Conservation (phyloP, 1,284 basidiomycete species). For the Austropuccinia psidii region DNA sequence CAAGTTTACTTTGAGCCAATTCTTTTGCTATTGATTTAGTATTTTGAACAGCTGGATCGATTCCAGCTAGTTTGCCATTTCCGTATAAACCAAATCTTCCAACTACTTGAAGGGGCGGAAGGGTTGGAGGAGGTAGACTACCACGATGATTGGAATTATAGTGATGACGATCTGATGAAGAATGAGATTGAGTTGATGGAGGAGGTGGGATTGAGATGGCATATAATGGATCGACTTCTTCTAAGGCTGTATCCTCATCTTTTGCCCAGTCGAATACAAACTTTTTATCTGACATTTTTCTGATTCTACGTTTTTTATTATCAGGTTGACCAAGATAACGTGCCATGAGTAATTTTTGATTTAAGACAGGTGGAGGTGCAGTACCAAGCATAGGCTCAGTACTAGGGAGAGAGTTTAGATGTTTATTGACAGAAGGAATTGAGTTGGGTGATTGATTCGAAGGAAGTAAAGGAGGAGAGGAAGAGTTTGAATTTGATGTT, state of each 20-base stretch:
- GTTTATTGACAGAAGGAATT: not conserved
- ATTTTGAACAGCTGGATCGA: conserved; percentile 22
- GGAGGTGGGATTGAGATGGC: conserved; percentile 21
- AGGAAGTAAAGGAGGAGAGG: not conserved
- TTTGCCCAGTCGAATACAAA: conserved; percentile 99
- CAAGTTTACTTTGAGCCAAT: not conserved
- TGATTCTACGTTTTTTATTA: conserved; percentile 75
- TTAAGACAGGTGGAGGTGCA: conserved; percentile 12
- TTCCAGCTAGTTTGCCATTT: conserved; percentile 34
- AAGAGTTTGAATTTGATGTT: not conserved
- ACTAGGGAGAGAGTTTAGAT: not conserved
- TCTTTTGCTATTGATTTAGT: not conserved
- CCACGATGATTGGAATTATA: not conserved
- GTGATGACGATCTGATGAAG: not conserved
- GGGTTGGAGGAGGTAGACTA: not conserved
- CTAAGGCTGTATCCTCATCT: conserved; percentile 72
- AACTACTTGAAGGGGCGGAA: conserved; percentile 8
- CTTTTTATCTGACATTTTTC: conserved; percentile 88
- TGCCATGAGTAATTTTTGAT: conserved; percentile 37
- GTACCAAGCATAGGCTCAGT: conserved; percentile 29
- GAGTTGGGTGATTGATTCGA: conserved; percentile 13
- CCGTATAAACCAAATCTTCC: conserved; percentile 30
- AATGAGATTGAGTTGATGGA: not conserved
- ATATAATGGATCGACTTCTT: conserved; percentile 45
- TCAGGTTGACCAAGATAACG: conserved; percentile 29